phyloP scores from a whole-genome alignment of 1,284 basidiomycete genomes.

The Mycena citricolor region DNA sequence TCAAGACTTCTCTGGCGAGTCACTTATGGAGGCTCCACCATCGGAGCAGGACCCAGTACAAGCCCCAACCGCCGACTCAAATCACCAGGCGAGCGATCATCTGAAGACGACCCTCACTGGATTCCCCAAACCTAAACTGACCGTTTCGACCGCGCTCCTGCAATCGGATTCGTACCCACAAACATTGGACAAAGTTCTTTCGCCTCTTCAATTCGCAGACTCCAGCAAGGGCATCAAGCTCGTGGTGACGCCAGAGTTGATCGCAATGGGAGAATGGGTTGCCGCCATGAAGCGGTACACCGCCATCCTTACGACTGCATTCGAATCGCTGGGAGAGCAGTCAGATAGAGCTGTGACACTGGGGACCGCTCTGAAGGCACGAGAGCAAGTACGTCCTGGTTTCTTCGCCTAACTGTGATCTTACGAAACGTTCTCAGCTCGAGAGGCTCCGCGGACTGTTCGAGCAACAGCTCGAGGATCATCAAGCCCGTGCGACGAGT shows the following conservation, averaged over 20 bases:
- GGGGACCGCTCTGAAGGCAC: constrained; percentile 43
- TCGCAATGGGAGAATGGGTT: constrained; percentile 42
- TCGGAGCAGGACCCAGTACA: too few relatives aligned
- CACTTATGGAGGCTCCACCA: too few relatives aligned
- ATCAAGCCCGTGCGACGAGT: constrained; percentile 38
- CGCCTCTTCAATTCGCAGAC: too few relatives aligned
- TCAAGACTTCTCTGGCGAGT: too few relatives aligned
- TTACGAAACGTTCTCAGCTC: constrained; percentile 31
- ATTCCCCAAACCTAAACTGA: too few relatives aligned
- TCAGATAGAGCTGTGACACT: constrained; percentile 42
- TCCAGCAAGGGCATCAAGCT: too few relatives aligned
- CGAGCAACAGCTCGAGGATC: constrained; percentile 36
- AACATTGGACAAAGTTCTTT: too few relatives aligned
- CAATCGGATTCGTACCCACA: too few relatives aligned
- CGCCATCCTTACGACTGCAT: constrained; percentile 37
- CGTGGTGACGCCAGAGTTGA: constrained; percentile 32
- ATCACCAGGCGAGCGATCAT: too few relatives aligned
- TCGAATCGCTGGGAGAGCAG: constrained; percentile 46
- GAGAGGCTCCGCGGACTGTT: constrained; percentile 37
- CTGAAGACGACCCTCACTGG: too few relatives aligned
- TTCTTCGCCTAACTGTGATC: background rate
- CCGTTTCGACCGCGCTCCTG: too few relatives aligned
- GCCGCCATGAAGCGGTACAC: constrained; percentile 44
- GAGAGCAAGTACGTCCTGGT: constrained; percentile 37
- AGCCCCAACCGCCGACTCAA: too few relatives aligned